phyloP scores from a whole-genome alignment of 306 rosid genomes.

The Vigna unguiculata region DNA sequence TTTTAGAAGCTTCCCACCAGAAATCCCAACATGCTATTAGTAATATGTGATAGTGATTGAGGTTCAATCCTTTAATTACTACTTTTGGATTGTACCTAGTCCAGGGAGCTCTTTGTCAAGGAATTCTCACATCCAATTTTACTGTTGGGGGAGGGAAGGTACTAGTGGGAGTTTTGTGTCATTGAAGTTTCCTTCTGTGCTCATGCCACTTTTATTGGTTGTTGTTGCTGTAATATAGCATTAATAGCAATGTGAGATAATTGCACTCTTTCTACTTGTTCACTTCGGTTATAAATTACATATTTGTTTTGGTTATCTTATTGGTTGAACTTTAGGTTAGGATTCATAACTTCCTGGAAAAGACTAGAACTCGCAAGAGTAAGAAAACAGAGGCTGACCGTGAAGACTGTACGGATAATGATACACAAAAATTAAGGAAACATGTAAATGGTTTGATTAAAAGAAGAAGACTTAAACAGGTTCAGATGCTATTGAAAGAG shows the following conservation, averaged over 20 bases:
- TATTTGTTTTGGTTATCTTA: slow-evolving; percentile 24
- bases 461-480: slow-evolving; percentile 61
- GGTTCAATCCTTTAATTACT: slow-evolving; percentile 6
- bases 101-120: slow-evolving; percentile 12
- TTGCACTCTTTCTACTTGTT: slow-evolving; percentile 12
- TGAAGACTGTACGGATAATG: slow-evolving; percentile 57
- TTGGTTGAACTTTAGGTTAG: slow-evolving; percentile 58
- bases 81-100: neutral
- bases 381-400: slow-evolving; percentile 49
- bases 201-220: slow-evolving; percentile 18
- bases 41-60: neutral
- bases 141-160: neutral
- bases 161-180: neutral
- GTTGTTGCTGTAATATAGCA: neutral
- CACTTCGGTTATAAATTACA: slow-evolving; percentile 18
- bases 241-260: neutral
- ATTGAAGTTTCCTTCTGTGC: slow-evolving; percentile 30
- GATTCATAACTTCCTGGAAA: slow-evolving; percentile 71
- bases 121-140: slow-evolving; percentile 11
- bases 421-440: slow-evolving; percentile 66
- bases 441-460: slow-evolving; percentile 67
- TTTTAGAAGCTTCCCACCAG: no score
- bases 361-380: slow-evolving; percentile 55
- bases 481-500: slow-evolving; percentile 64
- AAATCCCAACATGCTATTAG: neutral